phyloP scores from a whole-genome alignment of 495 filamentous ascomycete species.

The Penicillium soppii region DNA sequence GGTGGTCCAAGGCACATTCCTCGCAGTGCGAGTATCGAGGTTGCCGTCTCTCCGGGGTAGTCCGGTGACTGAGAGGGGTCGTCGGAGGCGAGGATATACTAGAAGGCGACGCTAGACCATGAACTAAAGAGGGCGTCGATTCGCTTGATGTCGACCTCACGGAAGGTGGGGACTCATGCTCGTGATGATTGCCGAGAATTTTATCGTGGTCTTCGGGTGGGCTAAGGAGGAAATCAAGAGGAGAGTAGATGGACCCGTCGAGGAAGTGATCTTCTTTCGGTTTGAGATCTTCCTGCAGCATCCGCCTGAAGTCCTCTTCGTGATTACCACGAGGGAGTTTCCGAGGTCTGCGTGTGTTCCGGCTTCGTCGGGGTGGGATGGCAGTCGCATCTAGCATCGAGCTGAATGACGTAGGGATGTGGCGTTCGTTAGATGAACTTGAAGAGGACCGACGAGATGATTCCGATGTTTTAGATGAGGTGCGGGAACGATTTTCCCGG shows the following conservation, averaged over 20 bases:
- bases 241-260: slow-evolving; percentile 30
- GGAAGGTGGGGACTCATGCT: slow-evolving; percentile 41
- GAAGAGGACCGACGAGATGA: slow-evolving; percentile 35
- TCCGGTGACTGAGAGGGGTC: slow-evolving; percentile 40
- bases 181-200: slow-evolving; percentile 36
- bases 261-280: slow-evolving; percentile 32
- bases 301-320: slow-evolving; percentile 46
- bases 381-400: slow-evolving; percentile 47
- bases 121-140: slow-evolving; percentile 61
- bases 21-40: slow-evolving; percentile 47
- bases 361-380: slow-evolving; percentile 40
- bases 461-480: slow-evolving; percentile 20
- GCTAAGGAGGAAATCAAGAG: slow-evolving; percentile 46
- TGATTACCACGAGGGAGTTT: slow-evolving; percentile 42
- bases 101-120: slow-evolving; percentile 50
- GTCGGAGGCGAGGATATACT: slow-evolving; percentile 36
- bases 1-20: slow-evolving; percentile 57
- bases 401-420: slow-evolving; percentile 35
- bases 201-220: slow-evolving; percentile 45
- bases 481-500: slow-evolving; percentile 19
- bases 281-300: slow-evolving; percentile 41
- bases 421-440: slow-evolving; percentile 30
- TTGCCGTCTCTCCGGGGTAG: slow-evolving; percentile 37
- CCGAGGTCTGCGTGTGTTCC: slow-evolving; percentile 31
- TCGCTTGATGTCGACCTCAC: slow-evolving; percentile 56